Percentiles rank a stretch among this genome's conserved stretches.
These are phyloP conservation scores for Podaxis rugospora DNA, from an alignment of 768 basidiomycete species.

Conservation along the genomic window DNA sequence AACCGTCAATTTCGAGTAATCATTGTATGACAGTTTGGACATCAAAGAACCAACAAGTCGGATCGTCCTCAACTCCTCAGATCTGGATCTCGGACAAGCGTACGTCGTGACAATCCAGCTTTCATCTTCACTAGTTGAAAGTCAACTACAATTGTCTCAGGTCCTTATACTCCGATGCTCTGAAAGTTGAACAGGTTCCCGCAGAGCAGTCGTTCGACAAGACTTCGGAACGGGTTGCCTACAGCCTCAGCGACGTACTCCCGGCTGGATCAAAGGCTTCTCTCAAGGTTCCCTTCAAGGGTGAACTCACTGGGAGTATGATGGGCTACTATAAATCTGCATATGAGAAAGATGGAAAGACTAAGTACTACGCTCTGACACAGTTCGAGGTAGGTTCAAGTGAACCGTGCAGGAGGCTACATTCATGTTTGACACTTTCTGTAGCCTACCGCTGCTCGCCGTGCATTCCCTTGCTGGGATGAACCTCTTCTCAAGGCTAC, in stretches of 20 bases:
- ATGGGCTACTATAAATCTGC: constrained; percentile 77
- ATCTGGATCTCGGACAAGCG: constrained; percentile 54
- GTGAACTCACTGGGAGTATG: constrained; percentile 67
- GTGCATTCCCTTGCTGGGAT: constrained; percentile 88
- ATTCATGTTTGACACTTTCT: neutral
- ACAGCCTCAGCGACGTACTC: constrained; percentile 54
- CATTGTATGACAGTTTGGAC: constrained; percentile 44
- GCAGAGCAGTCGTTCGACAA: constrained; percentile 51
- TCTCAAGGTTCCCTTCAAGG: constrained; percentile 66
- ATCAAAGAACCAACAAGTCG: constrained; percentile 55
- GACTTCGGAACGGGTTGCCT: constrained; percentile 58
- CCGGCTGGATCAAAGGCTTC: constrained; percentile 66
- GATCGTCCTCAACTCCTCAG: constrained; percentile 62
- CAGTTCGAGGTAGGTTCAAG: constrained; percentile 69
- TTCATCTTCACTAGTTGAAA: neutral
- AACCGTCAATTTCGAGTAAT: neutral
- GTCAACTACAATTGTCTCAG: constrained; percentile 16
- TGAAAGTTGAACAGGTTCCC: constrained; percentile 42
- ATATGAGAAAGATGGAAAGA: constrained; percentile 59
- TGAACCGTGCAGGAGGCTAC: neutral
- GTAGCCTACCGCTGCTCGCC: constrained; percentile 81
- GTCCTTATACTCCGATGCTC: constrained; percentile 50
- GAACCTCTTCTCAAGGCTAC: constrained; percentile 90
- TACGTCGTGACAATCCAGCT: constrained; percentile 19
- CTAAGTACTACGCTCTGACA: constrained; percentile 72